Evolutionary conservation across 345 rosid genomes (phyloP).

Genomic region (Boechera divaricarpa): DNA sequence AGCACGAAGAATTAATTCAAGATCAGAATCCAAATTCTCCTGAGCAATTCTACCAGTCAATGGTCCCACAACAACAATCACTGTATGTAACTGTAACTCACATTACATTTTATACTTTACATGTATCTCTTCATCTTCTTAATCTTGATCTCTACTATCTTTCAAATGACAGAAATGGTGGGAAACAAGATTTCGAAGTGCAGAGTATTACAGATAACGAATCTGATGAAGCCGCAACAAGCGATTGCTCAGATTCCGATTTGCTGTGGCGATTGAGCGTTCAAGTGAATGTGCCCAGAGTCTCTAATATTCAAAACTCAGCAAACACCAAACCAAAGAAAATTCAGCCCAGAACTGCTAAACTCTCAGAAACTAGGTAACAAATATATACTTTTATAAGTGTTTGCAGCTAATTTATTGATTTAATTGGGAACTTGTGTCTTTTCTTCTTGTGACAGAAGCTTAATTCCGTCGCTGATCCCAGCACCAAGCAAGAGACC

Average conservation of each 20-base stretch:
- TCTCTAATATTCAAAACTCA: slow-evolving; percentile 48
- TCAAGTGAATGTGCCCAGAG: slow-evolving; percentile 64
- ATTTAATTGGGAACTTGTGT: not conserved
- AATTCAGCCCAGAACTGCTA: slow-evolving; percentile 53
- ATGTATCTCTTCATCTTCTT: slow-evolving; percentile 11
- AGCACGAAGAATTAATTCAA: slow-evolving; percentile 36
- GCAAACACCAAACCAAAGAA: slow-evolving; percentile 60
- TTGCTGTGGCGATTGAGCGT: slow-evolving; percentile 59
- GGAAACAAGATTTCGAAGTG: slow-evolving; percentile 56
- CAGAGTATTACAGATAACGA: slow-evolving; percentile 59
- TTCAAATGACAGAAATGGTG: slow-evolving; percentile 48
- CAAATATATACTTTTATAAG: not conserved
- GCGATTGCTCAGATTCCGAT: slow-evolving; percentile 84
- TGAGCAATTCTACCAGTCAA: slow-evolving; percentile 25
- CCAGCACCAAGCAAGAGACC: slow-evolving; percentile 69
- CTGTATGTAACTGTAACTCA: slow-evolving; percentile 48
- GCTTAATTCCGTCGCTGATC: slow-evolving; percentile 71
- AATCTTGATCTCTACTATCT: slow-evolving; percentile 9
- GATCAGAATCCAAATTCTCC: slow-evolving; percentile 1
- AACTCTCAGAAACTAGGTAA: slow-evolving; percentile 58
- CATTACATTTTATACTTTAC: slow-evolving; percentile 5
- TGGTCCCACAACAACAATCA: slow-evolving; percentile 24
- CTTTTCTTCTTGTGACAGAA: slow-evolving; percentile 49
- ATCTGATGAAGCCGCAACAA: slow-evolving; percentile 68
- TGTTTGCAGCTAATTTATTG: not conserved